phyloP scores from a whole-genome alignment of 805 yeast species.

The Trichomonascus vanleenenianus region DNA sequence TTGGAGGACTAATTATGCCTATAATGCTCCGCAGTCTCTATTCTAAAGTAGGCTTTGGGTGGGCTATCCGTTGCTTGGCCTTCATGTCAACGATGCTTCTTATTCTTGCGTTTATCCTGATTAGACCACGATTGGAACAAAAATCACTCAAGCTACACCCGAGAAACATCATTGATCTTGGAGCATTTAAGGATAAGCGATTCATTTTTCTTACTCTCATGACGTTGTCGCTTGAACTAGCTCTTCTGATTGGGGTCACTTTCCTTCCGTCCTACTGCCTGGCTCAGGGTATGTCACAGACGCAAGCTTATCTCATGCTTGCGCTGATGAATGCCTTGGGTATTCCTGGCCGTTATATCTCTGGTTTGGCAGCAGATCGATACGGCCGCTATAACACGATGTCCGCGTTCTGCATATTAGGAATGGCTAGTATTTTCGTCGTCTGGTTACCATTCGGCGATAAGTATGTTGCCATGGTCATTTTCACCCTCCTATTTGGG shows the following conservation, averaged over 20 bases:
- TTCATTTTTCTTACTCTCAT: constrained; percentile 38
- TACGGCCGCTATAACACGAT: constrained; percentile 49
- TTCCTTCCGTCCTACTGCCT: constrained; percentile 48
- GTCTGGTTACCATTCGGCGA: constrained; percentile 40
- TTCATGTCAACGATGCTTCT: constrained; percentile 39
- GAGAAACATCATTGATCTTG: constrained; percentile 30
- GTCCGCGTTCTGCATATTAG: constrained; percentile 29
- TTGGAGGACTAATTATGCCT: constrained; percentile 52
- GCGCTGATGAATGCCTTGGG: constrained; percentile 38
- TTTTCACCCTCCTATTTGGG: constrained; percentile 46
- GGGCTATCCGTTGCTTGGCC: constrained; percentile 53
- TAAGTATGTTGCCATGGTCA: constrained; percentile 32
- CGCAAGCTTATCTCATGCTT: constrained; percentile 39
- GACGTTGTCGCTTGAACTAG: constrained; percentile 39
- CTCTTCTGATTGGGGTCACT: constrained; percentile 41
- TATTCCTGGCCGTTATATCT: constrained; percentile 37
- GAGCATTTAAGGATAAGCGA: constrained; percentile 36
- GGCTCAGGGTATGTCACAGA: constrained; percentile 36
- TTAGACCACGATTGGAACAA: constrained; percentile 35
- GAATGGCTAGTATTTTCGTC: constrained; percentile 28
- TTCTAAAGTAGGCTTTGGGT: constrained; percentile 43
- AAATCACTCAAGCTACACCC: constrained; percentile 22
- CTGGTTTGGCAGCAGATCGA: constrained; percentile 39
- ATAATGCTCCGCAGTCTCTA: constrained; percentile 43
- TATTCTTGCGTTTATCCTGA: constrained; percentile 29